Base-by-base conservation (phyloP, 148 eudicot genomes). In the Rhododendron griersonianum region DNA sequence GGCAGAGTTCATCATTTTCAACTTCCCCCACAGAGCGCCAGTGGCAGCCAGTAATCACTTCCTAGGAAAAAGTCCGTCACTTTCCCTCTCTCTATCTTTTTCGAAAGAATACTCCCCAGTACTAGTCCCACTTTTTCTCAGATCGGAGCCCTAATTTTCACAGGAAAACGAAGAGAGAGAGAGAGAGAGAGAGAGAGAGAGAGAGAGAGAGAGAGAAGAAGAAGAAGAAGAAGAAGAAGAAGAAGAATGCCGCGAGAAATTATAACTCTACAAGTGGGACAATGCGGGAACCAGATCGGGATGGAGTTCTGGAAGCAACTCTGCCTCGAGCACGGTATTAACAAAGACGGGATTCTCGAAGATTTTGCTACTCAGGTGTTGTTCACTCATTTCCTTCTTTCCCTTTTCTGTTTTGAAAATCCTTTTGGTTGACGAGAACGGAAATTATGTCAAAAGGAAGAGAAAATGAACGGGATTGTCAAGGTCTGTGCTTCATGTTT, bases 231-330 rank as follows among this genome's bases (percentile, higher is more conserved):
- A 77, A 21, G 16, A 5, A 2, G 50, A 73, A 19, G 48, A 33
- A 44, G 21, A 37, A 91, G 91, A 90, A 96, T 96, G 98, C 98
- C 98, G 48, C 84, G 98, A 81, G 98, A 96, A 86, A 96, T 96
- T 74, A 96, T 96, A 10, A 96, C 98, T 4, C 86, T 96, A 81
- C 98, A 96, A 84, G 98, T 96, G 1, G 98, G 98, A 86, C 98
- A 96, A 95, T 96, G 98, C 78, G 98, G 98, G 47, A 96, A 96
- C 88, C 98, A 96, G 92, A 95, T 96, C 90, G 98, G 98, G 4
- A 96, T 95, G 98, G 98, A 96, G 92, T 96, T 96, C 91, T 96
- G 98, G 98, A 96, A 96, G 84, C 96, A 96, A 82, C 98, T 96
- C 81, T 96, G 98, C 61, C 95, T 95, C 86, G 98, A 96, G 87